phyloP scores from a whole-genome alignment of 495 filamentous ascomycete species.

The Talaromyces proteolyticus region DNA sequence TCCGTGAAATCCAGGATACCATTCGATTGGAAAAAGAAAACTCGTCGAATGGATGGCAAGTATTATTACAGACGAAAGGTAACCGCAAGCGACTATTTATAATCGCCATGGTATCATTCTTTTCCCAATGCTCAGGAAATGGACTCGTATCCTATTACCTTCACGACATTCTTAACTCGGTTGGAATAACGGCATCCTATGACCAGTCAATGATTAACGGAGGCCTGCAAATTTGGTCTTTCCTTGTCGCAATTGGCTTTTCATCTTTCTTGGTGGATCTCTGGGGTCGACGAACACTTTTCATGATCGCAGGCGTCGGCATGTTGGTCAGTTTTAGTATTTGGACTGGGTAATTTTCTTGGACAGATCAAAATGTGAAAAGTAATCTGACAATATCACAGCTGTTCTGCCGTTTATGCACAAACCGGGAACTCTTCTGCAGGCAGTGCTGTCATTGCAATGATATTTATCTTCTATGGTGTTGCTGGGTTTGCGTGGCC shows the following conservation, averaged over 20 bases:
- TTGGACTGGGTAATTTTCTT: slow-evolving; percentile 21
- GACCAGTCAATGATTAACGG: slow-evolving; percentile 16
- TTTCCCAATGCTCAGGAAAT: slow-evolving; percentile 38
- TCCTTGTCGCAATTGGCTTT: slow-evolving; percentile 39
- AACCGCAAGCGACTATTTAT: slow-evolving; percentile 50
- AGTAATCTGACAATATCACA: no score
- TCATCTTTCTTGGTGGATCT: slow-evolving; percentile 50
- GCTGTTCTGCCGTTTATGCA: slow-evolving; percentile 32
- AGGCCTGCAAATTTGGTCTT: slow-evolving; percentile 16
- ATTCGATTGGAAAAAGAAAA: slow-evolving; percentile 21
- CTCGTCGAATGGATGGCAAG: slow-evolving; percentile 37
- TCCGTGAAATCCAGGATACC: slow-evolving; percentile 15
- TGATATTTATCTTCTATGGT: slow-evolving; percentile 39
- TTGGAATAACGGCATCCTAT: slow-evolving; percentile 36
- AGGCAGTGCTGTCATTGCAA: slow-evolving; percentile 45
- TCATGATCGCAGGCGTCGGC: slow-evolving; percentile 49
- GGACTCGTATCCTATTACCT: slow-evolving; percentile 35
- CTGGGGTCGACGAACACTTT: slow-evolving; percentile 48
- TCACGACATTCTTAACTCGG: slow-evolving; percentile 20
- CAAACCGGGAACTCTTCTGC: slow-evolving; percentile 35
- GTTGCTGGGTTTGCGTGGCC: slow-evolving; percentile 41
- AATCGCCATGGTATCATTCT: slow-evolving; percentile 48
- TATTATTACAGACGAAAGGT: slow-evolving; percentile 48
- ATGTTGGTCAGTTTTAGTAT: slow-evolving; percentile 48
- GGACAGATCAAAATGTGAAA: no score